These are phyloP conservation scores for Fomitopsis palustris DNA, from an alignment of 1,284 basidiomycete genomes.

Conservation along the genomic window DNA sequence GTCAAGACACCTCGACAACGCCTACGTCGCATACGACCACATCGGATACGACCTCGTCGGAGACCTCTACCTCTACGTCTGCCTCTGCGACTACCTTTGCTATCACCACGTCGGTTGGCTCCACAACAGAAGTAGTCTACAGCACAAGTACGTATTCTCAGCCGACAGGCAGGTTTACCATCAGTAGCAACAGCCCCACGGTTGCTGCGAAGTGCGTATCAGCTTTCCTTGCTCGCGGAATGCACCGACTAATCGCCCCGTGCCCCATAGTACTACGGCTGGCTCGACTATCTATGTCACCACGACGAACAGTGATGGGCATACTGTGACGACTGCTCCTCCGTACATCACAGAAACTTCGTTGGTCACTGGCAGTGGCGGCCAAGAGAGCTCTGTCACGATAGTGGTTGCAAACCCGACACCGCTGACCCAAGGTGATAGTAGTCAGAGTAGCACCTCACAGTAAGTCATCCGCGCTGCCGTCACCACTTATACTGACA, in stretches of 20 bases:
- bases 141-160: slow-evolving; percentile 3
- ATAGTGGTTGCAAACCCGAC: slow-evolving; percentile 63
- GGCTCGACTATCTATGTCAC: slow-evolving; percentile 48
- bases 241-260: not conserved
- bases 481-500: too few species aligned
- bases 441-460: slow-evolving; percentile 26
- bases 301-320: slow-evolving; percentile 57
- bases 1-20: not conserved
- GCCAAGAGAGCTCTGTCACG: slow-evolving; percentile 52
- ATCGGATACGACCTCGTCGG: not conserved
- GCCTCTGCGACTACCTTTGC: not conserved
- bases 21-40: not conserved
- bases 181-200: not conserved
- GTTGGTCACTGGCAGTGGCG: slow-evolving; percentile 51
- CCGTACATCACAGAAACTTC: slow-evolving; percentile 51
- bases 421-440: slow-evolving; percentile 45
- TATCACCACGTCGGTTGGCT: slow-evolving; percentile 6
- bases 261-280: slow-evolving; percentile 48
- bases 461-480: slow-evolving; percentile 40
- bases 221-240: not conserved
- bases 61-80: slow-evolving; percentile 4
- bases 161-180: not conserved
- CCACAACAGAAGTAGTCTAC: slow-evolving; percentile 14
- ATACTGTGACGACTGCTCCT: slow-evolving; percentile 46
- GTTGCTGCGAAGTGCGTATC: slow-evolving; percentile 3